Percentiles rank a stretch among this genome's conserved stretches.
Evolutionary conservation across 768 basidiomycete species (phyloP).

Genomic region (Dacryopinax spathularia): DNA sequence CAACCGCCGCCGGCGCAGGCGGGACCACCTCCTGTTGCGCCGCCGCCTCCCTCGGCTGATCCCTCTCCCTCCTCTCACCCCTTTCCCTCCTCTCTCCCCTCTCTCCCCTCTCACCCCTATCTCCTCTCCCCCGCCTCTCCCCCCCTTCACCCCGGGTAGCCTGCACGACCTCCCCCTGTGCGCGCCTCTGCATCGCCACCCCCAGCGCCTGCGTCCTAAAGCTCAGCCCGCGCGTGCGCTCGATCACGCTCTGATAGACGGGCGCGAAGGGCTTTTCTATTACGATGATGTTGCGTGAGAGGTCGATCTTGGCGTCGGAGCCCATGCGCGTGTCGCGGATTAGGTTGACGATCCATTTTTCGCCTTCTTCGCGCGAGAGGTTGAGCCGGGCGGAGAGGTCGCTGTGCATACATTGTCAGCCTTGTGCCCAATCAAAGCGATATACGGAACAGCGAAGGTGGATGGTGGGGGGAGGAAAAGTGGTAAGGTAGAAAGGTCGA

Average conservation of each 20-base stretch:
- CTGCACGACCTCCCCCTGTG: slow-evolving; percentile 2
- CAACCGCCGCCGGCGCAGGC: background rate
- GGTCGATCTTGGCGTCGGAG: slow-evolving; percentile 65
- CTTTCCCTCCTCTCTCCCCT: slow-evolving; percentile 2
- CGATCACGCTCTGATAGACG: slow-evolving; percentile 86
- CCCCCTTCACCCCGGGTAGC: background rate
- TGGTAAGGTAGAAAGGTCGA: no score
- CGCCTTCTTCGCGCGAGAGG: slow-evolving; percentile 85
- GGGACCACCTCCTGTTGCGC: background rate
- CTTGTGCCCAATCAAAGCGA: background rate
- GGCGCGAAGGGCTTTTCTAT: slow-evolving; percentile 82
- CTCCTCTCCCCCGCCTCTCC: background rate
- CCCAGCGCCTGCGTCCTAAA: slow-evolving; percentile 84
- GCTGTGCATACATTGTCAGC: slow-evolving; percentile 27
- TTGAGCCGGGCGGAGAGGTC: slow-evolving; percentile 89
- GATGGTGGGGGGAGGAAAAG: no score
- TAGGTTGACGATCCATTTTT: slow-evolving; percentile 99
- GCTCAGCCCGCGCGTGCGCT: slow-evolving; percentile 83
- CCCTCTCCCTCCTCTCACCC: background rate
- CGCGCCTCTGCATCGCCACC: slow-evolving; percentile 43
- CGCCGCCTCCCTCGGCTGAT: background rate
- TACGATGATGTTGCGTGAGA: slow-evolving; percentile 76
- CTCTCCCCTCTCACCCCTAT: background rate
- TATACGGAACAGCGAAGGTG: background rate
- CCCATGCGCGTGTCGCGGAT: slow-evolving; percentile 96